Conservation (phyloP, 2,329 filamentous ascomycete species). For the Orbilia blumenaviensis region DNA sequence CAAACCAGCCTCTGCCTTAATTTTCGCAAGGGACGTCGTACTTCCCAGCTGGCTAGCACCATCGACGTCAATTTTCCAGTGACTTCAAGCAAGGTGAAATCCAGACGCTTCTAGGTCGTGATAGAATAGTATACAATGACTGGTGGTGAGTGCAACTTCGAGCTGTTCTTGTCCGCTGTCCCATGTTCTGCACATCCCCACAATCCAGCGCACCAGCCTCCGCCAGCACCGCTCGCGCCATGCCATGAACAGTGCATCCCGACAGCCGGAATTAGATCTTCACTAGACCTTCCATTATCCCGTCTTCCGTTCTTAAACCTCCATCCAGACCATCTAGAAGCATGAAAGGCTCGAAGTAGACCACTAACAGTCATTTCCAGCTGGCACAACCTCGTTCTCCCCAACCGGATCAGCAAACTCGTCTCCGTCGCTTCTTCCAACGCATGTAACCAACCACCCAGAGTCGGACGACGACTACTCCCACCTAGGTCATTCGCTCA, state of each 20-base stretch:
- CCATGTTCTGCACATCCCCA: conserved; percentile 20
- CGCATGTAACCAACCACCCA: conserved; percentile 53
- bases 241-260: background rate
- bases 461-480: conserved; percentile 51
- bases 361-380: conserved; percentile 26
- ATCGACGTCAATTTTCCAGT: background rate
- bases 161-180: conserved; percentile 4
- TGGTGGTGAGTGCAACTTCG: conserved; percentile 25
- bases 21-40: too few species aligned
- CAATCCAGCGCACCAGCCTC: background rate
- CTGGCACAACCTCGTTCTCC: conserved; percentile 52
- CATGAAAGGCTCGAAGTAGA: conserved; percentile 5
- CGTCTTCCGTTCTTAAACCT: conserved; percentile 14
- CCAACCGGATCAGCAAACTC: conserved; percentile 48
- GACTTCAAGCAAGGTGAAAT: background rate
- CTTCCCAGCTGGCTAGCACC: background rate
- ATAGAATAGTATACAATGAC: conserved; percentile 7
- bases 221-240: background rate
- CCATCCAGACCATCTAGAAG: background rate
- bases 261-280: background rate
- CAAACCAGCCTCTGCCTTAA: background rate
- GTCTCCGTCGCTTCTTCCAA: conserved; percentile 51
- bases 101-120: conserved; percentile 14
- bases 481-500: conserved; percentile 41
- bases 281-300: conserved; percentile 5